These are phyloP conservation scores for Scedosporium dehoogii DNA, from an alignment of 2,329 filamentous ascomycete genomes.

Conservation along the genomic window DNA sequence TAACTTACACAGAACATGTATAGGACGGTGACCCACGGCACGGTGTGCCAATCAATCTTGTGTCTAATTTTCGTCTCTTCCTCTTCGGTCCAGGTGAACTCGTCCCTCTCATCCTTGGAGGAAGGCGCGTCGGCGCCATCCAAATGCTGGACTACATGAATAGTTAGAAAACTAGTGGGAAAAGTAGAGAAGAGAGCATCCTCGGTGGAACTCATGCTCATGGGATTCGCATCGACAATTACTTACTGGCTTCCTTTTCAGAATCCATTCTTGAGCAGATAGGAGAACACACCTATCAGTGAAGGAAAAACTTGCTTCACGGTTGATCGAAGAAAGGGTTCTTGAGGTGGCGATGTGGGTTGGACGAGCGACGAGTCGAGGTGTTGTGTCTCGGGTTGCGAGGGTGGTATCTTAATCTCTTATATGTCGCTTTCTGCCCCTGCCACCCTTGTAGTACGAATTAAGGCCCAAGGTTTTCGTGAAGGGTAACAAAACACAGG, in stretches of 20 bases:
- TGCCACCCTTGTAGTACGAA: too few relatives aligned
- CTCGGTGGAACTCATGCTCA: too few relatives aligned
- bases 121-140: slow-evolving; percentile 2
- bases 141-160: not conserved
- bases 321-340: not conserved
- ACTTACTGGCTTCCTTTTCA: not conserved
- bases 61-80: slow-evolving; percentile 38
- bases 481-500: too few relatives aligned
- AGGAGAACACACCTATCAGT: too few relatives aligned
- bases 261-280: not conserved
- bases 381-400: too few relatives aligned
- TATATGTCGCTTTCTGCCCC: too few relatives aligned
- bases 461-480: too few relatives aligned
- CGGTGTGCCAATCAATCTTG: slow-evolving; percentile 41
- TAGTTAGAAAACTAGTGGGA: not conserved
- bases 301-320: too few relatives aligned
- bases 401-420: too few relatives aligned
- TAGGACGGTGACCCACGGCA: slow-evolving; percentile 41
- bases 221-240: too few relatives aligned
- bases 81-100: slow-evolving; percentile 31
- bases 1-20: slow-evolving; percentile 41
- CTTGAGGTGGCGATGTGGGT: not conserved
- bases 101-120: not conserved
- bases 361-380: not conserved
- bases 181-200: not conserved